These are phyloP conservation scores for Amaranthus hypochondriacus DNA, from an alignment of 148 eudicot species.

Conservation along the genomic window DNA sequence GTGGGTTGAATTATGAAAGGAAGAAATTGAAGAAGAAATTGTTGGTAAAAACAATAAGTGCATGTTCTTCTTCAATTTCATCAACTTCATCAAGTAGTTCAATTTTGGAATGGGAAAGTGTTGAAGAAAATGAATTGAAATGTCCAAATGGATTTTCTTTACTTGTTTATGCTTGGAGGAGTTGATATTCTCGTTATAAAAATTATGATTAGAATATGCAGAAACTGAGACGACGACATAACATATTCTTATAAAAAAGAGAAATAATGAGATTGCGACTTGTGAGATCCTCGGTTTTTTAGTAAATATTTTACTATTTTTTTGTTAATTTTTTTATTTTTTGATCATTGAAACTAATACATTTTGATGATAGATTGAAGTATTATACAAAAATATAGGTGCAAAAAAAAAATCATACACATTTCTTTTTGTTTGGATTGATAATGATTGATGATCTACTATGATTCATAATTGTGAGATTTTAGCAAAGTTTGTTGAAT, in stretches of 20 bases:
- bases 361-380: slow-evolving; percentile 6
- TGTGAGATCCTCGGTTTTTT: no score
- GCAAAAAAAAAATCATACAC: slow-evolving; percentile 6
- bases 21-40: slow-evolving; percentile 56
- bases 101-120: slow-evolving; percentile 82
- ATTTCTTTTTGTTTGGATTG: not conserved
- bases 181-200: not conserved
- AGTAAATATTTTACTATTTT: not conserved
- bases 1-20: slow-evolving; percentile 54
- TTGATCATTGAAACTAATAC: slow-evolving; percentile 13
- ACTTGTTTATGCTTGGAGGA: slow-evolving; percentile 83
- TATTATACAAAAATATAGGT: not conserved
- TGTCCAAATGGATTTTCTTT: slow-evolving; percentile 76
- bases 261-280: no score
- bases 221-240: no score
- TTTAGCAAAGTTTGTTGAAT: not conserved
- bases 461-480: slow-evolving; percentile 6
- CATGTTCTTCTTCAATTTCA: slow-evolving; percentile 57
- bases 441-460: not conserved
- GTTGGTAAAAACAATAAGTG: slow-evolving; percentile 39
- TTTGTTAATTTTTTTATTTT: not conserved
- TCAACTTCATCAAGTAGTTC: slow-evolving; percentile 70
- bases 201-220: no score
- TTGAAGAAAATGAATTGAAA: slow-evolving; percentile 68
- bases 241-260: no score